Base-by-base conservation (phyloP, 2,329 filamentous ascomycete species). In the Grosmannia huntii region DNA sequence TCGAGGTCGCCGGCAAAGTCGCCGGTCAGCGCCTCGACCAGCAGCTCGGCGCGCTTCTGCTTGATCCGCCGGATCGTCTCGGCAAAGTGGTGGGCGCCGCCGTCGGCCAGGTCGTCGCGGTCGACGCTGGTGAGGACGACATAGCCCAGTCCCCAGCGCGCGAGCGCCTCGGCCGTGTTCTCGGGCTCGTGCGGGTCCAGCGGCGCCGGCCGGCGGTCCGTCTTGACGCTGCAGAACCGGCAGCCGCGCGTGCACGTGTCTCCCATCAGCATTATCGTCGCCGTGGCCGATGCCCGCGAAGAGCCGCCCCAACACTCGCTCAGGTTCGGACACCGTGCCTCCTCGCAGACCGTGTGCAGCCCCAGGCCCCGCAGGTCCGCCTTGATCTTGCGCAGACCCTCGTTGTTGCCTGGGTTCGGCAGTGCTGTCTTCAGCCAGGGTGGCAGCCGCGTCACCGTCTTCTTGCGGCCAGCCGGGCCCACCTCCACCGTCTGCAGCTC, bases 201-300 rank as follows among this genome's bases (percentile, higher is more conserved):
- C 12, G 94, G 89, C 49, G 85, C 74, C 14, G 90, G 85, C 1
- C 77, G 74, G 50, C 87, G 84, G 60, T 76, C 85, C 3, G 94
- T 99, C 79, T 97, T 97, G 56, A 99, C 94, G 64, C 86, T 90
- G 79, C 94, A 99, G 77, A 99, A 99, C 57, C 94, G 84, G 73
- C 94, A 99, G 21, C 92, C 94, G 60, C 94, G 82, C 21, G 94
- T 99, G 73, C 94, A 99, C 10, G 92, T 97, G 71, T 99, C 94
- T 63, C 94, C 94, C 91, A 97, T 97, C 53, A 99, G 76, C 94
- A 99, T 99, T 72, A 99, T 97, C 12, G 94, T 99, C 2, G 94
- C 94, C 36, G 94, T 99, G 5, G 94, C 94, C 28, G 90, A 86
- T 64, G 84, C 86, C 76, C 96, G 96, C 70, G 87, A 83, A 68